These are phyloP conservation scores for Paraphoma chrysanthemicola DNA, from an alignment of 2,329 filamentous ascomycete species.

Conservation along the genomic window DNA sequence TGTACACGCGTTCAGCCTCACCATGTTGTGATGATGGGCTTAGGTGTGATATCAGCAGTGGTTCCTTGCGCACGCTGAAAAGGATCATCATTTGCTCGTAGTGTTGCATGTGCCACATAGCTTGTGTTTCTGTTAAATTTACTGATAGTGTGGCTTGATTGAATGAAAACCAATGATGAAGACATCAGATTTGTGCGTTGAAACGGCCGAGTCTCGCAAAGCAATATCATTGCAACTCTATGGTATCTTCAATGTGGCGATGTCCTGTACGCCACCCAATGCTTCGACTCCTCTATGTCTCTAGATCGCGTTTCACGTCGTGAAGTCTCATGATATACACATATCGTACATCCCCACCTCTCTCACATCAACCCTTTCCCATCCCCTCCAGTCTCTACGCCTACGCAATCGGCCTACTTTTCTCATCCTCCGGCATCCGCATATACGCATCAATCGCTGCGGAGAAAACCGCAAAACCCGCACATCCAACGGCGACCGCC, in stretches of 20 bases:
- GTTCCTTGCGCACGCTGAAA: too few species aligned
- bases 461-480: slow-evolving; percentile 91
- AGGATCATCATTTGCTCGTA: too few species aligned
- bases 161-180: too few species aligned
- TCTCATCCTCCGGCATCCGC: slow-evolving; percentile 55
- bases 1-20: too few species aligned
- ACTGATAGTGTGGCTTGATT: too few species aligned
- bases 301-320: neutral
- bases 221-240: neutral
- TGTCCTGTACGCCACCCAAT: slow-evolving; percentile 29
- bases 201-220: too few species aligned
- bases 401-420: slow-evolving; percentile 48
- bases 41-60: too few species aligned
- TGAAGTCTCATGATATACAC: slow-evolving; percentile 13
- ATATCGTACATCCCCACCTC: slow-evolving; percentile 15
- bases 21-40: too few species aligned
- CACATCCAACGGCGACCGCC: slow-evolving; percentile 85
- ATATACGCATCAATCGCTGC: slow-evolving; percentile 92
- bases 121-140: too few species aligned
- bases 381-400: neutral
- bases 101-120: too few species aligned
- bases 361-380: neutral
- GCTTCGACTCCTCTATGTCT: slow-evolving; percentile 16
- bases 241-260: slow-evolving; percentile 1
- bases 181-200: too few species aligned